Evolutionary conservation across 2,329 filamentous ascomycete genomes (phyloP).

Genomic region (Cercospora berteroae): DNA sequence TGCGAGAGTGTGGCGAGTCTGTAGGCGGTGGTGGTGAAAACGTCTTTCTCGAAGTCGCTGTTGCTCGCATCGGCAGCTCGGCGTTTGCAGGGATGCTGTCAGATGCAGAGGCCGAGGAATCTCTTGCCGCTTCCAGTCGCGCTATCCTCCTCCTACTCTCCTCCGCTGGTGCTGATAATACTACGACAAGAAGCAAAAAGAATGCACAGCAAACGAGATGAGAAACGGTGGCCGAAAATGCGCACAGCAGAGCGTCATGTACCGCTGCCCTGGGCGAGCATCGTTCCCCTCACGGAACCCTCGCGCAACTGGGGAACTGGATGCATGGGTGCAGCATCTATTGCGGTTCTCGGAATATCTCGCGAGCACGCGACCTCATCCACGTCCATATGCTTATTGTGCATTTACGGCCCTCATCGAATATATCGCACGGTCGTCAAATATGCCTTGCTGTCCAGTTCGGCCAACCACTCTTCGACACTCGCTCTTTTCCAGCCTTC

Average conservation of each 20-base stretch:
- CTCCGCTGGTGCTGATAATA: not conserved
- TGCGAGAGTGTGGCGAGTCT: not conserved
- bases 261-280: not conserved
- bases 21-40: not conserved
- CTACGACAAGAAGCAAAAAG: not conserved
- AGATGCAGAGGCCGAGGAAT: conserved; percentile 3
- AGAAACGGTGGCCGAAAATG: not conserved
- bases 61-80: not conserved
- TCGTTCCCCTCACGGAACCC: conserved; percentile 13
- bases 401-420: not conserved
- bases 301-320: conserved; percentile 3
- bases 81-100: conserved; percentile 6
- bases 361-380: not conserved
- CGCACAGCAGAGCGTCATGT: conserved; percentile 3
- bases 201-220: not conserved
- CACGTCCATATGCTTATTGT: not conserved
- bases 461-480: conserved; percentile 53
- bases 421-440: conserved; percentile 40
- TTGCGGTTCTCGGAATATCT: conserved; percentile 3
- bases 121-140: conserved; percentile 9
- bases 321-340: conserved; percentile 8
- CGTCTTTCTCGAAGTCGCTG: not conserved
- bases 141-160: not conserved
- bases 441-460: conserved; percentile 69
- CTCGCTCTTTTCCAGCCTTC: conserved; percentile 82